These are phyloP conservation scores for Geotrichum carabidarum DNA, from an alignment of 1,139 yeast species.

Conservation along the genomic window DNA sequence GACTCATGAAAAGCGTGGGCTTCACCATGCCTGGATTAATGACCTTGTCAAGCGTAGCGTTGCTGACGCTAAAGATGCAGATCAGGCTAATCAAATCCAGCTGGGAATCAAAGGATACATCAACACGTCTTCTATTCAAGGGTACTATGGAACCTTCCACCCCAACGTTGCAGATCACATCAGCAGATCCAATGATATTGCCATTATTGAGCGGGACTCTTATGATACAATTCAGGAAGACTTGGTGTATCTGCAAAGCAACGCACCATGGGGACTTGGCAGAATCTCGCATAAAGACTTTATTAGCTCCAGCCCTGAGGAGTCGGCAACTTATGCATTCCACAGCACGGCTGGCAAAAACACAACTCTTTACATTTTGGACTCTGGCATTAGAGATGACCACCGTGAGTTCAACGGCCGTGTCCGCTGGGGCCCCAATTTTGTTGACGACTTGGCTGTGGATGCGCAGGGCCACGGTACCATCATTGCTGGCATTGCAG, in stretches of 20 bases:
- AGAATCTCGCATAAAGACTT: constrained; percentile 42
- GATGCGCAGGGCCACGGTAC: constrained; percentile 44
- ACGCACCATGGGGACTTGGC: constrained; percentile 53
- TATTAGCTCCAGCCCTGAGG: constrained; percentile 2
- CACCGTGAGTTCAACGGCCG: constrained; percentile 51
- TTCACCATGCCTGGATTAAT: constrained; percentile 22
- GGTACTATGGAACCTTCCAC: constrained; percentile 31
- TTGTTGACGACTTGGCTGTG: constrained; percentile 33
- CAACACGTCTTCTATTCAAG: constrained; percentile 42
- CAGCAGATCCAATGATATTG: constrained; percentile 42
- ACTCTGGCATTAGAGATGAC: constrained; percentile 43
- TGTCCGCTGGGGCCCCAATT: constrained; percentile 38
- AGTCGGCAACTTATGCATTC: constrained; percentile 39
- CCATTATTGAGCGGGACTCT: constrained; percentile 49
- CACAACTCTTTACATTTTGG: constrained; percentile 52
- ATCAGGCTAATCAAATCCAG: neutral
- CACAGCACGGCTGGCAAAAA: constrained; percentile 49
- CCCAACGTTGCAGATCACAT: constrained; percentile 38
- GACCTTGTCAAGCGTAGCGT: neutral
- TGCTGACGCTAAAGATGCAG: neutral
- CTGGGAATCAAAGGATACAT: constrained; percentile 53
- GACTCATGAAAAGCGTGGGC: constrained; percentile 16
- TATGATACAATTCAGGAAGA: constrained; percentile 21
- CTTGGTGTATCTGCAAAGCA: constrained; percentile 21
- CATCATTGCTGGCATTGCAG: constrained; percentile 46